Base-by-base conservation (phyloP, 495 filamentous ascomycete species). In the Coniosporium apollinis region DNA sequence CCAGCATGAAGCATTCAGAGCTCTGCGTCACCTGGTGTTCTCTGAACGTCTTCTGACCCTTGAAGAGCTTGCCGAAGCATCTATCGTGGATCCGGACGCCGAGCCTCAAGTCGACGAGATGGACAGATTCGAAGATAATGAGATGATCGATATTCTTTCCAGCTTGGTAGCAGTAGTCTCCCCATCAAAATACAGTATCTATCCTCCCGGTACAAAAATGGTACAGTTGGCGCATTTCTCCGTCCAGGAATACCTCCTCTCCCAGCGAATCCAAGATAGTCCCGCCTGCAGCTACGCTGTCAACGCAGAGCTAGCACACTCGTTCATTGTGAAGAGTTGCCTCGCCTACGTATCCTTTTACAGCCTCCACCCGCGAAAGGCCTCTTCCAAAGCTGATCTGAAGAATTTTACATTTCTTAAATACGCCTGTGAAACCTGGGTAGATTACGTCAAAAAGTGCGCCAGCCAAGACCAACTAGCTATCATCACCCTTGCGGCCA, bases 1-100 rank as follows among this genome's bases (percentile, higher is more conserved):
- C 20, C 30, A 22, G 7, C 13, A 34, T 19, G 28, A 42, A 16
- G 49, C 39, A 11, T 29, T 44, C 29, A 34, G 36, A 11, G 30
- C 38, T 22, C 37, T 52, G 16, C 43, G 36, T 21, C 50, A 44
- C 47, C 33, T 52, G 9, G 33, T 28, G 13, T 43, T 41, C 30
- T 50, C 47, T 5, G 19, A 29, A 4, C 19, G 44, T n/a, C 44
- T 47, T 11, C 43, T 42, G 16, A 41, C 8, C 28, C 39, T 44
- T 21, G 19, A 13, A 10, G 37, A 52, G 32, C 34, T 49, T 17
- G 47, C 32, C 9, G 49, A 45, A 29, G 41, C 36, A 28, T 30
- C 19, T 26, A 29, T 38, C 8, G 29, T 43, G 9, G 26, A 44
- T 26, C 28, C 36, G 21, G 19, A 19, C 9, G 37, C 26, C 0